A percentile compares a stretch with the other conserved stretches of the same genome.
Evolutionary conservation across 2,329 filamentous ascomycete genomes (phyloP).

Genomic region (Colletotrichum tamarilloi): DNA sequence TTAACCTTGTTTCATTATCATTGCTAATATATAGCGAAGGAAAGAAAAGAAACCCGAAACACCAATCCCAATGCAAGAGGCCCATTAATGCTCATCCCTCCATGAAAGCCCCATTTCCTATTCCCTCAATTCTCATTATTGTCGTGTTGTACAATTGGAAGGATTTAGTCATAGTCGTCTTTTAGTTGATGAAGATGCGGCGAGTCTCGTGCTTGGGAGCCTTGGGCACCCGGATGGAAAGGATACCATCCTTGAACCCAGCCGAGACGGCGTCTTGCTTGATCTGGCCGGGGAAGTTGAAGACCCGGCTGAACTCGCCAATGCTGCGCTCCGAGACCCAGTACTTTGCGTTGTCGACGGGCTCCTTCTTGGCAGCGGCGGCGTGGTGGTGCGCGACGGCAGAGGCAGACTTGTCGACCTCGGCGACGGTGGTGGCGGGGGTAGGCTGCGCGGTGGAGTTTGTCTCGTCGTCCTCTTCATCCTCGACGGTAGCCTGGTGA

Average conservation of each 20-base stretch:
- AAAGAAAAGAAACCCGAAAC: neutral
- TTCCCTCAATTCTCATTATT: neutral
- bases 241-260: conserved; percentile 72
- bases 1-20: neutral
- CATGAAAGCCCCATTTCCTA: neutral
- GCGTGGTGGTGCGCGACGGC: neutral
- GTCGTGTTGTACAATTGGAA: neutral
- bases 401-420: conserved; percentile 46
- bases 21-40: neutral
- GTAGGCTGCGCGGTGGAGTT: conserved; percentile 39
- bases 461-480: conserved; percentile 55
- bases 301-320: conserved; percentile 75
- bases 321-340: conserved; percentile 77
- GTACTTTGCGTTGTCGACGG: conserved; percentile 65
- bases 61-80: neutral
- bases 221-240: conserved; percentile 75
- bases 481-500: conserved; percentile 74
- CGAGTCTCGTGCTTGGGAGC: conserved; percentile 67
- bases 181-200: conserved; percentile 66
- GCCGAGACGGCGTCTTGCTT: conserved; percentile 72
- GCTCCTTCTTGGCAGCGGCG: conserved; percentile 31
- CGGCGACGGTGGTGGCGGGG: conserved; percentile 43
- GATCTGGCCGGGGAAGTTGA: conserved; percentile 74
- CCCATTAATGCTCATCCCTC: neutral
- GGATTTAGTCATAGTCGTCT: neutral